phyloP scores from a whole-genome alignment of 2,329 filamentous ascomycete genomes.

The Fusarium redolens region DNA sequence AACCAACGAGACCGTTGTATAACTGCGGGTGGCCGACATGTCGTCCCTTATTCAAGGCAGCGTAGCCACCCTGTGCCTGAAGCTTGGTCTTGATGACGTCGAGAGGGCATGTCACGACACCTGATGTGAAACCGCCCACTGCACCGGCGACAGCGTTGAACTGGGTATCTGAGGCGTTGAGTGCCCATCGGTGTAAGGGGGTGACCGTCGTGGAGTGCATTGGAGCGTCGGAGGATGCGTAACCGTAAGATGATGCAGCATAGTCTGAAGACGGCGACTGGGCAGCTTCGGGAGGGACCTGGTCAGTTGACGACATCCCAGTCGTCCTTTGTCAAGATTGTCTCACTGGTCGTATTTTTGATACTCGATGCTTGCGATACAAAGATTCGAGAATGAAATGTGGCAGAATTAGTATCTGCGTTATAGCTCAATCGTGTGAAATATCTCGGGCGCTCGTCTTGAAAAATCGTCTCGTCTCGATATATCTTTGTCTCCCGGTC shows the following conservation, averaged over 20 bases:
- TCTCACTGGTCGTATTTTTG: constrained; percentile 9
- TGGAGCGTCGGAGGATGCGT: constrained; percentile 48
- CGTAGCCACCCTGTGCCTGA: constrained; percentile 91
- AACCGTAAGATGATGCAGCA: constrained; percentile 52
- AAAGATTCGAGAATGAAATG: not conserved
- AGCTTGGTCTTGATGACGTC: constrained; percentile 99
- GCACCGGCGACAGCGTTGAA: constrained; percentile 91
- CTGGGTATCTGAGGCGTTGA: constrained; percentile 67
- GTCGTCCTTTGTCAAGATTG: constrained; percentile 18
- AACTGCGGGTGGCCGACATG: constrained; percentile 67
- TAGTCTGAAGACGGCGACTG: constrained; percentile 50
- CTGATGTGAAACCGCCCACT: constrained; percentile 89
- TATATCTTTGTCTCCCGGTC: constrained; percentile 12
- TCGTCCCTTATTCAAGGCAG: constrained; percentile 60
- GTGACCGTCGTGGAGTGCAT: constrained; percentile 53
- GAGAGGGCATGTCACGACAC: constrained; percentile 93
- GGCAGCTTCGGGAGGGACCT: constrained; percentile 52
- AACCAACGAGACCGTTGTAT: constrained; percentile 90
- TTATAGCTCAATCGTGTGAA: constrained; percentile 1
- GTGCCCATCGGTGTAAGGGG: constrained; percentile 66
- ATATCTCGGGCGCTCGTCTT: not conserved
- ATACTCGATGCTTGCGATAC: constrained; percentile 21
- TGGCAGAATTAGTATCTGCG: constrained; percentile 1
- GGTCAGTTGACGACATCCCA: constrained; percentile 64
- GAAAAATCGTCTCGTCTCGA: not conserved